A percentile compares a stretch with the other conserved stretches of the same genome.
phyloP scores from a whole-genome alignment of 1,139 yeast species.

The Sugiyamaella xylanicola region DNA sequence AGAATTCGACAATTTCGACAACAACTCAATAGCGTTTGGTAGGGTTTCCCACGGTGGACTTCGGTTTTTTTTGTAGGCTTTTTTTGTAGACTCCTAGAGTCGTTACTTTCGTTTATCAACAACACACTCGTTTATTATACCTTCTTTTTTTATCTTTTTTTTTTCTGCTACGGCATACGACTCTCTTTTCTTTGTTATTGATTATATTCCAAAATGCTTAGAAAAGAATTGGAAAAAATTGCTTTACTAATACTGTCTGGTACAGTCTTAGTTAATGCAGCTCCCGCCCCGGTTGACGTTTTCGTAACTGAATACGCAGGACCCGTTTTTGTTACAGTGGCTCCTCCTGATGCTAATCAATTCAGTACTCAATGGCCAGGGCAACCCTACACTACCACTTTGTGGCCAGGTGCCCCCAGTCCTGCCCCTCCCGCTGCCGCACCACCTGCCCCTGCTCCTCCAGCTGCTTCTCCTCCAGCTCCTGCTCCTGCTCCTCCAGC shows the following conservation, averaged over 20 bases:
- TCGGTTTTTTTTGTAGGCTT: constrained; percentile 5
- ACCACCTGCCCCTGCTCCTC: constrained; percentile 15
- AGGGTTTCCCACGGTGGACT: neutral
- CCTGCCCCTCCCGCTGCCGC: constrained; percentile 20
- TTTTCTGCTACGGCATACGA: neutral
- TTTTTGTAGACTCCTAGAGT: constrained; percentile 11
- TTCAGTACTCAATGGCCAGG: constrained; percentile 21
- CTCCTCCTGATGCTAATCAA: constrained; percentile 23
- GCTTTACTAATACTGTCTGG: constrained; percentile 10
- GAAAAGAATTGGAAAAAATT: constrained; percentile 7
- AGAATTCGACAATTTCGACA: neutral
- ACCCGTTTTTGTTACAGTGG: constrained; percentile 31
- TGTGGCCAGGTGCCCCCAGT: constrained; percentile 20
- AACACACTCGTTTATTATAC: constrained; percentile 1
- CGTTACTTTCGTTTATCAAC: constrained; percentile 10
- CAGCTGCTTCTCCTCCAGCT: constrained; percentile 22
- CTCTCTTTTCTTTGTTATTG: neutral
- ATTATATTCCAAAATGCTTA: constrained; percentile 8
- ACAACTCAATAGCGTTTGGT: neutral
- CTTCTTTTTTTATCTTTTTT: neutral
- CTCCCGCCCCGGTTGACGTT: constrained; percentile 23
- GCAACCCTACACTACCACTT: constrained; percentile 17
- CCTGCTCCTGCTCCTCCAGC: constrained; percentile 15
- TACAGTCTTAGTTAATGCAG: constrained; percentile 16
- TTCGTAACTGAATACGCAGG: constrained; percentile 29